Evolutionary conservation across 306 rosid species (phyloP), one percentile per base, ranked within the genome.

Genomic region (Arachis hypogaea): DNA sequence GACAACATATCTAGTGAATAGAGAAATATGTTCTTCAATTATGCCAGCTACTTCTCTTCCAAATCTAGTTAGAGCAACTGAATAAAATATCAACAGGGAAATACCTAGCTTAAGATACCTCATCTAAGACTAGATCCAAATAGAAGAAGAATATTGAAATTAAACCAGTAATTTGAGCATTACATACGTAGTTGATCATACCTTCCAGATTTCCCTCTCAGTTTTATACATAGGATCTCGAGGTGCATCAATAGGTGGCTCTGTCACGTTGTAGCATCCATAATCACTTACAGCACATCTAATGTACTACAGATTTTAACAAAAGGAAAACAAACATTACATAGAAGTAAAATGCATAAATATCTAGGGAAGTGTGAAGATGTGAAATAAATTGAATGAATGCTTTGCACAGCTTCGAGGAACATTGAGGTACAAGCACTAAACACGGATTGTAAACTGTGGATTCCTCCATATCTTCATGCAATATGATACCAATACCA

Each of bases 201-300:
- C 98, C 98, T 93, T 93, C 7, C 51, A 59, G 44, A 93, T 66
- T 66, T 93, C 97, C 84, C 93, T 85, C 69, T 89, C 91, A 4
- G 86, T 68, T 82, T 91, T 93, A 81, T 91, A 93, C 12, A 93
- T 72, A 42, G 98, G 98, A 78, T 91, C 98, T 73, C 97, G 88
- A 11, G 90, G 97, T 22, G 96, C 96, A 81, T 91, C 96, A 78
- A 93, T 85, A 4, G 98, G 97, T 68, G 97, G 98, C 79, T 93
- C 98, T 3, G 94, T 91, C 45, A 93, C 98, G 75, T 91, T 86
- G 76, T 91, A 85, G 86, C 81, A 43, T 74, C 90, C 92, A 50
- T 73, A 93, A 74, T 93, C 98, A 86, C 97, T 93, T 63, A 79
- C 70, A 0, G 96, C 94, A 5, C 97, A 93, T 57, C 98, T 89